These are phyloP conservation scores for Moringa oleifera DNA, from an alignment of 345 rosid genomes.

Conservation along the genomic window DNA sequence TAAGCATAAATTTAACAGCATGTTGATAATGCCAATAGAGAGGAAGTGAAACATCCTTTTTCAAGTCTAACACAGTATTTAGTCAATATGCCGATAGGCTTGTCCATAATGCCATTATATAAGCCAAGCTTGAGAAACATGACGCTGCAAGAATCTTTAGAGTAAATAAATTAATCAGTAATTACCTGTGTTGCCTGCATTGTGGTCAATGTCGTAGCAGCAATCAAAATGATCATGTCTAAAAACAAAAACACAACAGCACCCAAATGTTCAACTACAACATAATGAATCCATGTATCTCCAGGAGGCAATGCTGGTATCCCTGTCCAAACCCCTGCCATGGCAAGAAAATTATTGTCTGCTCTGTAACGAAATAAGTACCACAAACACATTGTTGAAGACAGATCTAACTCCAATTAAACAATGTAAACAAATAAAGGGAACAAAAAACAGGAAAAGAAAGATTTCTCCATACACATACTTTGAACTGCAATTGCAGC, in stretches of 20 bases:
- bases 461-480: slow-evolving; percentile 25
- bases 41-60: not conserved
- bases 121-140: not conserved
- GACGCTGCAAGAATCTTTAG: not conserved
- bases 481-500: slow-evolving; percentile 66
- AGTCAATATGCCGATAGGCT: not conserved
- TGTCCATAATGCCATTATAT: not conserved
- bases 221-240: slow-evolving; percentile 46
- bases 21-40: no score
- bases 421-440: not conserved
- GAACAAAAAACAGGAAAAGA: not conserved
- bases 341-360: slow-evolving; percentile 5
- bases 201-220: slow-evolving; percentile 53
- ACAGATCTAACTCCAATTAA: not conserved
- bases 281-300: slow-evolving; percentile 55
- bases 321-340: slow-evolving; percentile 66
- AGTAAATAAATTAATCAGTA: not conserved
- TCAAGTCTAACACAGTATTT: not conserved
- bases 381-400: not conserved
- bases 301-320: slow-evolving; percentile 28
- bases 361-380: no score
- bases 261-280: slow-evolving; percentile 63
- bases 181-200: slow-evolving; percentile 76
- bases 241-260: slow-evolving; percentile 52
- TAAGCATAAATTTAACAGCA: not conserved